A percentile compares a stretch with the other conserved stretches of the same genome.
Evolutionary conservation across 139 green algal species (phyloP).

Genomic region (Haematococcus lacustris): DNA sequence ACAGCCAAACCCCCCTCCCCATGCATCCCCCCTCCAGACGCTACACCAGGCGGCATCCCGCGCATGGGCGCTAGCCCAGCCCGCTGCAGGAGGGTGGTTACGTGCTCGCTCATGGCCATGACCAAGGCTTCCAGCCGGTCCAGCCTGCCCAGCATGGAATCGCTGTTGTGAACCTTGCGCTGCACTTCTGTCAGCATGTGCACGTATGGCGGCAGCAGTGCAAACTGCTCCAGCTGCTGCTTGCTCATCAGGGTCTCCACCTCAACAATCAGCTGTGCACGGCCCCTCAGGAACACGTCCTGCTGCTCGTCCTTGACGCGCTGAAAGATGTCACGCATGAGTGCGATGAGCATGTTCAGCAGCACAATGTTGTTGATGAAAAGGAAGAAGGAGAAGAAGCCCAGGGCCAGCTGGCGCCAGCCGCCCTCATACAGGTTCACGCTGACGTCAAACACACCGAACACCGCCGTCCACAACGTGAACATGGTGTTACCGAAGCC

Average conservation of each 20-base stretch:
- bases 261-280: constrained; percentile 35
- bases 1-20: not conserved
- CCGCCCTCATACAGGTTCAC: constrained; percentile 2
- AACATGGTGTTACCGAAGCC: constrained; percentile 24
- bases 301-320: constrained; percentile 22
- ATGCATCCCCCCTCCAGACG: no score
- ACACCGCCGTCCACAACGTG: constrained; percentile 21
- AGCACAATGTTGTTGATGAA: constrained; percentile 24
- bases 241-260: constrained; percentile 37
- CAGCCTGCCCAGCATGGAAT: constrained; percentile 17
- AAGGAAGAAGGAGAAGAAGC: constrained; percentile 22
- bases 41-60: not conserved
- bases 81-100: not conserved
- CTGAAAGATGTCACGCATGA: constrained; percentile 38
- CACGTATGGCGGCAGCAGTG: constrained; percentile 37
- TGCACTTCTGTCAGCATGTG: constrained; percentile 28
- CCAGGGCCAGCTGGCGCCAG: constrained; percentile 13
- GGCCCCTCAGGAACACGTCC: constrained; percentile 36
- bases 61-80: not conserved
- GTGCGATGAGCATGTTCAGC: constrained; percentile 45
- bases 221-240: constrained; percentile 24
- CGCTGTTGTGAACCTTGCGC: constrained; percentile 11
- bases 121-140: constrained; percentile 35
- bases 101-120: not conserved
- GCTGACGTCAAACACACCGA: constrained; percentile 23